Base-by-base conservation (phyloP, 192 early-diverging fungal species). In the Lunasporangiospora selenospora region DNA sequence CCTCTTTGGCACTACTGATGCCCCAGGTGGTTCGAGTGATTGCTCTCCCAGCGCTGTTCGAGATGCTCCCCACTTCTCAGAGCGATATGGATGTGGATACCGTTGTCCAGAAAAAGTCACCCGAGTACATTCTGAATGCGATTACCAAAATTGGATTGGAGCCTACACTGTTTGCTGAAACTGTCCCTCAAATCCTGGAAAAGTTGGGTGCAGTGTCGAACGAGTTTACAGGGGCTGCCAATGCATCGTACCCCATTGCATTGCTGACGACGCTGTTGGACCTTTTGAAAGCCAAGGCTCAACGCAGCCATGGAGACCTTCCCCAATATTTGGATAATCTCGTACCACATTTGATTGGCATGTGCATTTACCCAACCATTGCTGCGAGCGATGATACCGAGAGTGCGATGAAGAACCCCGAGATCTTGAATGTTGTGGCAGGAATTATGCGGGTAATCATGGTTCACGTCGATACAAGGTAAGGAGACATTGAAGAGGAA, bases 31-130 rank as follows among this genome's bases (percentile, higher is more conserved):
- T 90, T n/a, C 63, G 85, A 12, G 75, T 80, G 7, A 44, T 73
- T 29, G 86, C 87, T 0, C 30, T 89, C 18, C 84, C 86, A 46
- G 67, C 76, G 0, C 59, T 90, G 34, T 77, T 90, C 32, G 57
- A 75, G 19, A 64, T 75, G 42, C 73, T 90, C n/a, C 84, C 87
- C 7, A 58, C 79, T n/a, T 58, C 60, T 23, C 34, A 76, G 29
- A 58, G 41, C 29, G 69, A 77, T 24, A 50, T 77, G 41, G 58
- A 69, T 3, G 66, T 53, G 40, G 65, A 75, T 37, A 62, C 59
- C 26, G 53, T 75, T 34, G 36, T 53, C 32, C 70, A 58, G 18
- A 52, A 52, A 3, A 49, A 55, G 34, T 54, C 75, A 18, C 81
- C 80, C 16, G 65, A 45, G 29, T 79, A 75, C 41, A 60, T 66